Evolutionary conservation across 371 early-diverging fungal species (phyloP).

Genomic region (Mucor irregularis): DNA sequence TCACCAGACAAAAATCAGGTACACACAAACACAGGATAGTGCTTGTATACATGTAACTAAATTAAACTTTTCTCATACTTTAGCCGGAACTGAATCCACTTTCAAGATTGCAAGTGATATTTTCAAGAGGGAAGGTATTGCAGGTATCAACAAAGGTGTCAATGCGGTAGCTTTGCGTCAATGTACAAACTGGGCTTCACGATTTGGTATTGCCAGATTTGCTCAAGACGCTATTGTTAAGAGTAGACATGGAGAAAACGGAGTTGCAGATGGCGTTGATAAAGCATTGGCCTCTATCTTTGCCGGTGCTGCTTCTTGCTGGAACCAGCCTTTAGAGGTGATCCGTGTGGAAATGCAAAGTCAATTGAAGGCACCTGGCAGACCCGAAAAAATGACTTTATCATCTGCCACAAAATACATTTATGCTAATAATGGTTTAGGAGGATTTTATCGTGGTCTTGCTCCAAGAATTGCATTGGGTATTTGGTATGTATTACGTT

Average conservation of each 20-base stretch:
- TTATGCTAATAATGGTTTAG: constrained; percentile 83
- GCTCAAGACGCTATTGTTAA: constrained; percentile 75
- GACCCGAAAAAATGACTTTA: constrained; percentile 90
- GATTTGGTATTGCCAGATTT: constrained; percentile 87
- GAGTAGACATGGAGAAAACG: constrained; percentile 44
- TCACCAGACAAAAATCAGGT: constrained; percentile 89
- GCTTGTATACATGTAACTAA: too few species aligned
- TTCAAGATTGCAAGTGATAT: constrained; percentile 86
- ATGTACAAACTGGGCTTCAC: constrained; percentile 96
- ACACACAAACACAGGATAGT: not conserved
- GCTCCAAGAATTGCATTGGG: constrained; percentile 89
- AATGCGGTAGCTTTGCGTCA: constrained; percentile 93
- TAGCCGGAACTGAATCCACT: constrained; percentile 71
- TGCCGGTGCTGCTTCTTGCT: constrained; percentile 89
- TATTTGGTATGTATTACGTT: constrained; percentile 91
- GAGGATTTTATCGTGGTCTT: constrained; percentile 93
- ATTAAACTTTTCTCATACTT: not conserved
- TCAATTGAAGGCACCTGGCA: constrained; percentile 78
- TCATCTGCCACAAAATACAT: constrained; percentile 85
- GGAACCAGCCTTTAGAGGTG: constrained; percentile 97
- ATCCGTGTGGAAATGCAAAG: constrained; percentile 97
- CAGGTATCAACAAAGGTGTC: constrained; percentile 94
- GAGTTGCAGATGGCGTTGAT: constrained; percentile 46
- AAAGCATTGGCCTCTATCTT: constrained; percentile 77
- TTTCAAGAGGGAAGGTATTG: constrained; percentile 87